Conservation (phyloP, 106 monocot species). For the Ottelia alismoides region DNA sequence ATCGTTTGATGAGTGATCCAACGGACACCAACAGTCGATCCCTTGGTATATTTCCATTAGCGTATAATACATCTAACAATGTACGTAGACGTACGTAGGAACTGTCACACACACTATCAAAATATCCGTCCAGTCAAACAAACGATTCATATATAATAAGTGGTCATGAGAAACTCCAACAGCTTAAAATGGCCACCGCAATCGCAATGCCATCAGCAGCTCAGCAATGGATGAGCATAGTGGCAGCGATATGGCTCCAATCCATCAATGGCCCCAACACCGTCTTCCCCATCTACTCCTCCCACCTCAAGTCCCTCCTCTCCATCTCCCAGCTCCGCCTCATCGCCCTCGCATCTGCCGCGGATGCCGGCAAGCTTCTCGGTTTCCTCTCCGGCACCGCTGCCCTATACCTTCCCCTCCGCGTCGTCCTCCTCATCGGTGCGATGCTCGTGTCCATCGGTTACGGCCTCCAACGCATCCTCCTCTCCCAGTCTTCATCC, state of each 20-base stretch:
- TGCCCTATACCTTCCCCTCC: conserved; percentile 6
- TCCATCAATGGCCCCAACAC: conserved; percentile 25
- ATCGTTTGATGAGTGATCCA: no score
- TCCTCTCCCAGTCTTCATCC: neutral
- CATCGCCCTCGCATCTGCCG: conserved; percentile 11
- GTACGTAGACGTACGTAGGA: no score
- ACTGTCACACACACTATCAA: no score
- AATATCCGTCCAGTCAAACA: no score
- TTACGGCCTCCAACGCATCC: conserved; percentile 13
- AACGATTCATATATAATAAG: no score
- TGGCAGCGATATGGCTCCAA: conserved; percentile 23
- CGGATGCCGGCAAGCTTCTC: conserved; percentile 12
- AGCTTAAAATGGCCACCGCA: no score
- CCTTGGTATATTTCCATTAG: no score
- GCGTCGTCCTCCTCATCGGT: conserved; percentile 5
- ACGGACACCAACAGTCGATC: no score
- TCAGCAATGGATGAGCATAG: conserved; percentile 2
- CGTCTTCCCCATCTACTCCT: conserved; percentile 34
- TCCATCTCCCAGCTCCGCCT: conserved; percentile 12
- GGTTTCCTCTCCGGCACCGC: conserved; percentile 10
- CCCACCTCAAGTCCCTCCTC: conserved; percentile 22
- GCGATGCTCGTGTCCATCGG: conserved; percentile 4
- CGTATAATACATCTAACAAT: no score
- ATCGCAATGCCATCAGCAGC: no score
- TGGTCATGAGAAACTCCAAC: no score